Conservation (phyloP, 129 eudicot species). For the Helianthus tuberosus region DNA sequence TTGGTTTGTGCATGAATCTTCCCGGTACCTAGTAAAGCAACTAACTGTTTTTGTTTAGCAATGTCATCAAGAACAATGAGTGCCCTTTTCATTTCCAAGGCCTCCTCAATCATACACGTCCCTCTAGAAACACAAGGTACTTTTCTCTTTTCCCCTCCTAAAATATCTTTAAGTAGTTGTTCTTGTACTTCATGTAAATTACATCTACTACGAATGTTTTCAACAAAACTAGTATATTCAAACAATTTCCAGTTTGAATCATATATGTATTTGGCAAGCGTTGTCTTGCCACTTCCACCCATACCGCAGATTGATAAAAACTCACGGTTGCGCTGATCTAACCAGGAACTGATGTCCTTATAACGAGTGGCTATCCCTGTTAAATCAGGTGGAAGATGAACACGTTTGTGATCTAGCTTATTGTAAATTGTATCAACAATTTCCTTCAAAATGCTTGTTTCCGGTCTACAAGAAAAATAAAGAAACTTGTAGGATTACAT, state of each 20-base stretch:
- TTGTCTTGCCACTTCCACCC: conserved; percentile 33
- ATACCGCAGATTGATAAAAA: conserved; percentile 26
- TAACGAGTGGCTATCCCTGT: conserved; percentile 23
- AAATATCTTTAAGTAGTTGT: conserved; percentile 8
- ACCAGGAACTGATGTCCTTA: conserved; percentile 13
- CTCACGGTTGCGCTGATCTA: neutral
- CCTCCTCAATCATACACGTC: neutral
- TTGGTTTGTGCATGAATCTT: conserved; percentile 23
- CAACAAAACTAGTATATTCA: conserved; percentile 3
- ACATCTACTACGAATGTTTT: conserved; percentile 3
- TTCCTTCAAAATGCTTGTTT: conserved; percentile 26
- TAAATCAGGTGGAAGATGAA: conserved; percentile 12
- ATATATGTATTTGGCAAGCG: conserved; percentile 7
- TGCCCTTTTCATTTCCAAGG: conserved; percentile 7
- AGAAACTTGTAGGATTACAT: too few relatives aligned
- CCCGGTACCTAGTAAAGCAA: conserved; percentile 17
- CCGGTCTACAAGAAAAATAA: conserved; percentile 6
- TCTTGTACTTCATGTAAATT: neutral
- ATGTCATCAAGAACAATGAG: conserved; percentile 37
- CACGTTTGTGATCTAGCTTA: conserved; percentile 1
- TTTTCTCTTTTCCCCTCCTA: conserved; percentile 4
- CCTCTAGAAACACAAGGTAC: conserved; percentile 1
- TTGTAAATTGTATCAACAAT: conserved; percentile 3
- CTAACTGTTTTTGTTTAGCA: conserved; percentile 2
- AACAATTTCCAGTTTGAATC: neutral